A percentile compares a stretch with the other conserved stretches of the same genome.
These are phyloP conservation scores for Nicotiana otophora DNA, from an alignment of 257 asterid genomes.

Conservation along the genomic window DNA sequence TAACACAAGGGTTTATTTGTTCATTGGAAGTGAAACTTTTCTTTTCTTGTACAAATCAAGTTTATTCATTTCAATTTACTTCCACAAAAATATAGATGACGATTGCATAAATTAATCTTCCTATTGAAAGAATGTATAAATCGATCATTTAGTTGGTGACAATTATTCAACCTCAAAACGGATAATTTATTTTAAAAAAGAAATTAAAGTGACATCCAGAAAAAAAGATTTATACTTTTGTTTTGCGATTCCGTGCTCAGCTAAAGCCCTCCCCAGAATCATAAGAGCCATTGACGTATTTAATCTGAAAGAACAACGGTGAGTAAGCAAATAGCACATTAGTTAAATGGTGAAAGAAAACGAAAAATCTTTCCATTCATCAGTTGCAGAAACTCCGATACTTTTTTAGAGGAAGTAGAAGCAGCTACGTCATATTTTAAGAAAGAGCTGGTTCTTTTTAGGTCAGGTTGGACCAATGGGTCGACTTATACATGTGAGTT, in stretches of 20 bases:
- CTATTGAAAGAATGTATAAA: background rate
- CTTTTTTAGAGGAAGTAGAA: constrained; percentile 8
- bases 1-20: background rate
- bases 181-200: background rate
- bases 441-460: too few species aligned
- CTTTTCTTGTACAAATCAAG: background rate
- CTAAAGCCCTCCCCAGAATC: constrained; percentile 81
- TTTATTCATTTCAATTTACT: background rate
- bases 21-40: background rate
- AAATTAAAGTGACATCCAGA: background rate
- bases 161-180: background rate
- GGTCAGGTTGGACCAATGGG: too few species aligned
- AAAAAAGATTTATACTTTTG: background rate
- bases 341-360: background rate
- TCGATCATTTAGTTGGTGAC: background rate
- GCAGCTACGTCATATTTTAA: too few species aligned
- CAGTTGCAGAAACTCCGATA: constrained; percentile 69
- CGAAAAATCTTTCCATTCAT: constrained; percentile 34
- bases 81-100: background rate
- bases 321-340: constrained; percentile 1
- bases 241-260: constrained; percentile 66
- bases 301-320: constrained; percentile 47
- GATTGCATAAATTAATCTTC: background rate
- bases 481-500: too few species aligned
- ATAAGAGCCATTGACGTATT: constrained; percentile 87